Conservation (phyloP, 2,329 filamentous ascomycete genomes). For the Ascochyta rabiei region DNA sequence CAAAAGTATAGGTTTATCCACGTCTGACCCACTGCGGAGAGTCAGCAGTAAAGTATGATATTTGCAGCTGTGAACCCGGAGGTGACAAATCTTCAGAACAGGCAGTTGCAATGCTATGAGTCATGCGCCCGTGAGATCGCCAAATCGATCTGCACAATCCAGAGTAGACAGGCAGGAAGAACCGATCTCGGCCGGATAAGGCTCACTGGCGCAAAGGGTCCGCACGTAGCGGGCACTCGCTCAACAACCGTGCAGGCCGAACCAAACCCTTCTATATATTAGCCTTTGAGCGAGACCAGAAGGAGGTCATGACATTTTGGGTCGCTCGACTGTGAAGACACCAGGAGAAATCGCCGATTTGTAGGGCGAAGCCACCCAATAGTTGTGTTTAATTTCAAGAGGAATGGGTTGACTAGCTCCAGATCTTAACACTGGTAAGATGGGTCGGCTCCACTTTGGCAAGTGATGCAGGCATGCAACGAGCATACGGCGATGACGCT, state of each 20-base stretch:
- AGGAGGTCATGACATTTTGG: slow-evolving; percentile 2
- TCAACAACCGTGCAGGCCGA: background rate
- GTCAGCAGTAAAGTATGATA: background rate
- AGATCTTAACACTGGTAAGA: slow-evolving; percentile 10
- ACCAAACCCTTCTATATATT: background rate
- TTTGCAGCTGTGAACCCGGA: background rate
- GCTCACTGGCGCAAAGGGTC: slow-evolving; percentile 8
- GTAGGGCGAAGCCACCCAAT: slow-evolving; percentile 4
- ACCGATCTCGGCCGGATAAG: slow-evolving; percentile 4
- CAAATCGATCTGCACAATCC: slow-evolving; percentile 10
- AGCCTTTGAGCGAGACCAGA: background rate
- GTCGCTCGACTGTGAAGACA: background rate
- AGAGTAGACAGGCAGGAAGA: slow-evolving; percentile 1
- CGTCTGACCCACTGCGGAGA: slow-evolving; percentile 1
- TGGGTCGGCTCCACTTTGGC: background rate
- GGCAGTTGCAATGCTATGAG: background rate
- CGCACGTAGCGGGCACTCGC: slow-evolving; percentile 1
- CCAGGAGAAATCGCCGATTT: slow-evolving; percentile 7
- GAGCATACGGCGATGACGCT: background rate
- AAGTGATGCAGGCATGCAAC: background rate
- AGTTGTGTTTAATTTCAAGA: background rate
- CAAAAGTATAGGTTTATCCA: background rate
- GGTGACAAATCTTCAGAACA: slow-evolving; percentile 4
- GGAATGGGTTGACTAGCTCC: background rate
- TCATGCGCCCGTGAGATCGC: slow-evolving; percentile 6